Evolutionary conservation across 2,329 filamentous ascomycete species (phyloP), one percentile per base, ranked within the genome.

Genomic region (Colletotrichum spaethianum): DNA sequence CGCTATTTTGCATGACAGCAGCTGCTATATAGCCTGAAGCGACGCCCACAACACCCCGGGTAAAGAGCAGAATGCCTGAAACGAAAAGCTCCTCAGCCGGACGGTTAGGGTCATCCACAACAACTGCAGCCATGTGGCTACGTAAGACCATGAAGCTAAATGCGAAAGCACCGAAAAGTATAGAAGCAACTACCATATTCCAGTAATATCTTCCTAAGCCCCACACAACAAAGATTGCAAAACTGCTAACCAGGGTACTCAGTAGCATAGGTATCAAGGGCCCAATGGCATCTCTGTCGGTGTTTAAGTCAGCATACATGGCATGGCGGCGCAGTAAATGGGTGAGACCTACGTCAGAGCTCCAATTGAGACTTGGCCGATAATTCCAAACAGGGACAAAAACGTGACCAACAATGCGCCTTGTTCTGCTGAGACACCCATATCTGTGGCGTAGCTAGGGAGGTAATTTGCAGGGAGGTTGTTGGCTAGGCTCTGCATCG

Each of bases 111-210:
- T 63, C 40, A 2, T 63, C 20, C 14, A 68, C 65, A 20, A 63
- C 65, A 9, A 56, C 40, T 4, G 65, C 65, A 7, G 65, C 59
- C 65, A 68, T 68, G 31, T 68, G 59, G 9, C 65, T 68, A 14
- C 65, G 59, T 0, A 68, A 16, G 1, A 68, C 66, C 66, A 68
- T 68, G 23, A 63, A 68, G 26, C 66, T 64, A 2, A 63, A 68
- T 16, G 66, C 66, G 31, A 68, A 68, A 18, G 66, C 66, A 7
- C 66, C 66, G n/a, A 68, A 68, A 0, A 68, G 23, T 9, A 68
- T 56, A 1, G 66, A 64, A 9, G 40, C 53, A 8, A 64, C 20
- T 0, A 68, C 40, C 66, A 68, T 68, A 8, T 53, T 68, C 66
- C 66, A 68, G 50, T 64, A 68, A n/a, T 55, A 20, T 11, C 8